Conservation (phyloP, 495 filamentous ascomycete genomes). For the Tuber calosporum region DNA sequence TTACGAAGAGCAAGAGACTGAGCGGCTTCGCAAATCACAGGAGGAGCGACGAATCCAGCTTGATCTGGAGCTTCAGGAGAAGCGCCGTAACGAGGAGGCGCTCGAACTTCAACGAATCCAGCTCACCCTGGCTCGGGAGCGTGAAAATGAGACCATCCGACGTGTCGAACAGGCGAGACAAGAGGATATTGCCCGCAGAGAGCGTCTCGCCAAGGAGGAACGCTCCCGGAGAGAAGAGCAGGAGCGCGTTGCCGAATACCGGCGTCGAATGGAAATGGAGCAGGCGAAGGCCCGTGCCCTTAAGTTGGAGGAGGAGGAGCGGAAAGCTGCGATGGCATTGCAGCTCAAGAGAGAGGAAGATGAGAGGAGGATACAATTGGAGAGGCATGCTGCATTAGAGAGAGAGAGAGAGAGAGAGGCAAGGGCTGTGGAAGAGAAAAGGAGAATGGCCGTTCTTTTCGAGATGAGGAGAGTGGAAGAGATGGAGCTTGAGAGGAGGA, state of each 20-base stretch:
- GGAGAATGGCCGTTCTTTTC: not conserved
- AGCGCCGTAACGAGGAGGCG: conserved; percentile 25
- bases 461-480: conserved; percentile 12
- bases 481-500: conserved; percentile 5
- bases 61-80: conserved; percentile 10
- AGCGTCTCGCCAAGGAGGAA: conserved; percentile 16
- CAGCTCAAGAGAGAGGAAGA: conserved; percentile 19
- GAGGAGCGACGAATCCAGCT: conserved; percentile 7
- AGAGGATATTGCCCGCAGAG: conserved; percentile 2
- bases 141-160: conserved; percentile 1
- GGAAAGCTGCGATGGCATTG: conserved; percentile 11
- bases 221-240: conserved; percentile 24
- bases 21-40: not conserved
- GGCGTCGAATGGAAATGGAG: conserved; percentile 15
- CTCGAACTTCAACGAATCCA: not conserved
- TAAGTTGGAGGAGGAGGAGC: conserved; percentile 24
- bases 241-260: conserved; percentile 12
- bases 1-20: not conserved
- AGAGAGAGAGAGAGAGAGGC: not conserved
- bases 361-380: conserved; percentile 11
- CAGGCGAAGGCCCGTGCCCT: conserved; percentile 16
- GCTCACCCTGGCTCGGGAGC: not conserved
- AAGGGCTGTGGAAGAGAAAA: conserved; percentile 12
- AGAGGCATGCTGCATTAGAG: conserved; percentile 5
- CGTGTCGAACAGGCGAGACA: not conserved